These are phyloP conservation scores for Niveomyces coronatus DNA, from an alignment of 2,329 filamentous ascomycete genomes.

Conservation along the genomic window DNA sequence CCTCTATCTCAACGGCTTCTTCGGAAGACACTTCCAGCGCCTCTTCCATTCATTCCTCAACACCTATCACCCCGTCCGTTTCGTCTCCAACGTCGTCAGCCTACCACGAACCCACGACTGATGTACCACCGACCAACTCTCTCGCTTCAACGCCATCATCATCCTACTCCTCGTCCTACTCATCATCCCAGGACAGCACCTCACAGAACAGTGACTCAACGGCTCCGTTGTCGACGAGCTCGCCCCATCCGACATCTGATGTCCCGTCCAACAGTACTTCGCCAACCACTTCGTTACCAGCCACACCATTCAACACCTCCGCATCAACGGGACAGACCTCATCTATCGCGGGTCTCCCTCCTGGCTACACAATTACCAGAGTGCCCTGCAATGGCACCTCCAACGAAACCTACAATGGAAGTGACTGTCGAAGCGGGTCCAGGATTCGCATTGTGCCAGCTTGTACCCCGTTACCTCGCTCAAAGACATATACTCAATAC, in stretches of 20 bases:
- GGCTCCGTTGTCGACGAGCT: no score
- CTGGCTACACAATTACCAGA: slow-evolving; percentile 7
- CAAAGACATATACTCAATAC: slow-evolving; percentile 28
- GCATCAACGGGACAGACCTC: neutral
- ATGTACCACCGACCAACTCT: no score
- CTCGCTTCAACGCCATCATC: no score
- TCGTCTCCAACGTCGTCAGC: no score
- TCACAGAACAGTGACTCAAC: no score
- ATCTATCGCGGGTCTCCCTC: neutral
- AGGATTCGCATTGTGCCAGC: slow-evolving; percentile 14
- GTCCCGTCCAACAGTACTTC: neutral
- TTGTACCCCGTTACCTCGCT: slow-evolving; percentile 22
- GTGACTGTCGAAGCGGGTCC: slow-evolving; percentile 1
- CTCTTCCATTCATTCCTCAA: neutral
- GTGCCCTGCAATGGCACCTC: slow-evolving; percentile 2
- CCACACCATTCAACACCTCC: neutral
- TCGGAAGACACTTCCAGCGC: no score
- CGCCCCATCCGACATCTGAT: no score
- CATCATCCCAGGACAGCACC: no score
- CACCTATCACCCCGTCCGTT: neutral
- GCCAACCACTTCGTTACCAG: neutral
- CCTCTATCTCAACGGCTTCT: no score
- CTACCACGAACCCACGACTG: no score
- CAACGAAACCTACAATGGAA: neutral
- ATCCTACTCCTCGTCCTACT: no score